Base-by-base conservation (phyloP, 768 basidiomycete genomes). In the Lentinula guzmanii region DNA sequence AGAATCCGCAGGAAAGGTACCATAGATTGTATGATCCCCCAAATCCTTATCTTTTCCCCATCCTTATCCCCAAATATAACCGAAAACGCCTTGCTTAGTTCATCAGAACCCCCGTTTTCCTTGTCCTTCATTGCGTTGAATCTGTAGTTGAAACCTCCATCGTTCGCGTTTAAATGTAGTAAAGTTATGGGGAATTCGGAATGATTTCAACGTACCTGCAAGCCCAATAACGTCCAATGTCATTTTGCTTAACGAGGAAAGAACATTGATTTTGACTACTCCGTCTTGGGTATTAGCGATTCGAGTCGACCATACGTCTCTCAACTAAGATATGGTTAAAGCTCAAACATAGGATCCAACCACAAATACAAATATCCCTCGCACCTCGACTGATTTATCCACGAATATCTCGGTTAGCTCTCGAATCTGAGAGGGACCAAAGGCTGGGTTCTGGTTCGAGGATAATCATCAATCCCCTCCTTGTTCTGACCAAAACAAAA, bases 221-320 rank as follows among this genome's bases (percentile, higher is more conserved):
- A 88, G 75, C 8, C 90, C 90, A 55, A 94, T 91, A 59, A 90
- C 82, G 64, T 93, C 91, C 8, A 93, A 75, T 3, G 90, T 91
- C 53, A 82, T 81, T 60, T 82, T 82, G 45, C 82, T 84, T 2
- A 92, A 74, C 83, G 86, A 90, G 3, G 77, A 73, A 41, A 87
- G 74, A 2, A 86, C 82, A 41, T 94, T 86, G 35, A 91, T 74
- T 6, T 71, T 72, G 4, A 63, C 71, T 1, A 51, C 62, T 41
- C 54, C 67, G 11, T 66, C 69, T 53, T 74, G 62, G 33, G 71
- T 70, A 18, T 67, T 59, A 34, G 21, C 34, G 21, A 75, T 71
- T 62, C 81, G 74, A 1, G 65, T 52, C 0, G 64, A 65, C 82
- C 77, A 82, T 51, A 80, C 64, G 60, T 85, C 82, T 45, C 83